A percentile compares a stretch with the other conserved stretches of the same genome.
These are phyloP conservation scores for Pleodorina starrii DNA, from an alignment of 139 green algal species.

Conservation along the genomic window DNA sequence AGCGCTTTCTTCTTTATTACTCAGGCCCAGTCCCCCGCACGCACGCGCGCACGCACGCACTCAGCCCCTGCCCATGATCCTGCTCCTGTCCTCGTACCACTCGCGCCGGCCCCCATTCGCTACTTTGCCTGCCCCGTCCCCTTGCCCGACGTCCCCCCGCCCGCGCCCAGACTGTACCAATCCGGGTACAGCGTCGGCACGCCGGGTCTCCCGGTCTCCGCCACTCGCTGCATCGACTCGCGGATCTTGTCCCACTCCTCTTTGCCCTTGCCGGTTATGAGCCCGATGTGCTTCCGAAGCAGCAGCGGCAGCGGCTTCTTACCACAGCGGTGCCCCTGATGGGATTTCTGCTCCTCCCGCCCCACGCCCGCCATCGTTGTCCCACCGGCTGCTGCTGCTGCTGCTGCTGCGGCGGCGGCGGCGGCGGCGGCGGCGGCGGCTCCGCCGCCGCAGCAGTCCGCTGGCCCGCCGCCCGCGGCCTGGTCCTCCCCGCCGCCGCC, in stretches of 20 bases:
- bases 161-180: not conserved
- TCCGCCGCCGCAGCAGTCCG: not conserved
- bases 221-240: not conserved
- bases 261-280: not conserved
- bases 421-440: not conserved
- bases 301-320: not conserved
- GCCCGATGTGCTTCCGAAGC: not conserved
- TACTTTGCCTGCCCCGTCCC: no score
- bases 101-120: no score
- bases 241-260: conserved; percentile 13
- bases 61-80: no score
- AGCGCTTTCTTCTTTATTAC: no score
- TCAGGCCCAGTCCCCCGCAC: no score
- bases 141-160: no score
- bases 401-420: not conserved
- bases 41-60: no score
- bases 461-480: no score
- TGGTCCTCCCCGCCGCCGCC: not conserved
- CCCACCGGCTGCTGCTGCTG: no score
- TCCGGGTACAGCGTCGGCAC: conserved; percentile 7
- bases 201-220: not conserved
- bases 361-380: not conserved
- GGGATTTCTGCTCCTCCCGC: not conserved
- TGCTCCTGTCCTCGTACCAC: no score
- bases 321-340: not conserved